These are phyloP conservation scores for Juglanconis oblonga DNA, from an alignment of 2,329 filamentous ascomycete species.

Conservation along the genomic window DNA sequence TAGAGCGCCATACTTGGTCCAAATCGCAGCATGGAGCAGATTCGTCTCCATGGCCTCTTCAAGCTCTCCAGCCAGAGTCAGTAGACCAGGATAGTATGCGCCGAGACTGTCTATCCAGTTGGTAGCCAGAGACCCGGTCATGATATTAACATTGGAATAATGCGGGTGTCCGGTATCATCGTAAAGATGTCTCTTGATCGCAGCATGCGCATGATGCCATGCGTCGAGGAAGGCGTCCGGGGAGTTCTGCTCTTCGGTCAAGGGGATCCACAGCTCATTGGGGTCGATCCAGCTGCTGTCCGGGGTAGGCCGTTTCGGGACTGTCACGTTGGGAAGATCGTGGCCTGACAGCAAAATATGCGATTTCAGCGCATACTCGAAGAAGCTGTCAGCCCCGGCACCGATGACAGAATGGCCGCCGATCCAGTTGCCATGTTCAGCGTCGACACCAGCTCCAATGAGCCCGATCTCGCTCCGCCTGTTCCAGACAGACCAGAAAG, in stretches of 20 bases:
- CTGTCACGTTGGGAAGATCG: constrained; percentile 51
- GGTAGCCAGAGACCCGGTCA: constrained; percentile 81
- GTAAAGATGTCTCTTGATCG: constrained; percentile 90
- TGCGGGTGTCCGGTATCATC: constrained; percentile 82
- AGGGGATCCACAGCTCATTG: constrained; percentile 57
- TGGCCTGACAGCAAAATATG: constrained; percentile 85
- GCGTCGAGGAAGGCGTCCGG: constrained; percentile 75
- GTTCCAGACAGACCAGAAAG: constrained; percentile 97
- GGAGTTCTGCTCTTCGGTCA: constrained; percentile 65
- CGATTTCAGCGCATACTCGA: constrained; percentile 95
- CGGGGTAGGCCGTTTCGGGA: constrained; percentile 35
- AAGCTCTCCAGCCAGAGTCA: constrained; percentile 82
- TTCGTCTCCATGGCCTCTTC: constrained; percentile 90
- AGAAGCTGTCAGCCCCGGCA: constrained; percentile 96
- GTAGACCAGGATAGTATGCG: constrained; percentile 88
- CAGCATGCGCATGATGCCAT: constrained; percentile 82
- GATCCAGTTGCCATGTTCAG: constrained; percentile 86
- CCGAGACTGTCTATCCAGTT: constrained; percentile 96
- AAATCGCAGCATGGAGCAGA: constrained; percentile 85
- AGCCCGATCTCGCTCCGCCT: constrained; percentile 81
- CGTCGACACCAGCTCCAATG: constrained; percentile 84
- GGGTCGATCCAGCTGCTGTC: constrained; percentile 55
- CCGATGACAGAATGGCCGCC: constrained; percentile 89
- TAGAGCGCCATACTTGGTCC: constrained; percentile 90
- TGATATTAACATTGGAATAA: constrained; percentile 85